A percentile compares a stretch with the other conserved stretches of the same genome.
Conservation (phyloP, 2,329 filamentous ascomycete genomes). For the Penicillium corylophilum region DNA sequence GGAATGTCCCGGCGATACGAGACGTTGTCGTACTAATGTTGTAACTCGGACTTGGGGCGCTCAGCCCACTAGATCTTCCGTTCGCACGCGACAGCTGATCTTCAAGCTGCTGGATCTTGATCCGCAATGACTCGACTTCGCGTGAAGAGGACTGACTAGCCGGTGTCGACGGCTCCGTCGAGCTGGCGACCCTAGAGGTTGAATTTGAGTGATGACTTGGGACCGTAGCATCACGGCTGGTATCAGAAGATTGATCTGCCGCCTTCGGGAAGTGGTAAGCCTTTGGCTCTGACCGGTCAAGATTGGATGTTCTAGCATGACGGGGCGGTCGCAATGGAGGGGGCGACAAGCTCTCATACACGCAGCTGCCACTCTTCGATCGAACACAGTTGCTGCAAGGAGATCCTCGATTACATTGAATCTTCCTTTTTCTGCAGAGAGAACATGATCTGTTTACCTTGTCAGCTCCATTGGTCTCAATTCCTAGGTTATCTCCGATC, state of each 20-base stretch:
- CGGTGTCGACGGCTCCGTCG: constrained; percentile 23
- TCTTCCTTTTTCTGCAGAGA: constrained; percentile 61
- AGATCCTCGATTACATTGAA: constrained; percentile 59
- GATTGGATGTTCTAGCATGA: background rate
- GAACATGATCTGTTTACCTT: constrained; percentile 50
- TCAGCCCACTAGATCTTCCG: constrained; percentile 12
- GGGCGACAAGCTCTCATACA: constrained; percentile 14
- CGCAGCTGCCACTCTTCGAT: constrained; percentile 25
- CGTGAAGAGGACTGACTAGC: constrained; percentile 21
- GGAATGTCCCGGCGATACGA: constrained; percentile 45
- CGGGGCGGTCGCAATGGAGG: constrained; percentile 6
- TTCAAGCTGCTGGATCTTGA: constrained; percentile 47
- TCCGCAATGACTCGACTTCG: constrained; percentile 42
- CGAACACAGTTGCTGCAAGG: constrained; percentile 63
- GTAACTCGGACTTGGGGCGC: constrained; percentile 21
- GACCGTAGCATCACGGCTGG: constrained; percentile 5
- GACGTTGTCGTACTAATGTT: constrained; percentile 42
- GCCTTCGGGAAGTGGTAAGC: background rate
- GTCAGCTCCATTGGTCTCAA: constrained; percentile 10
- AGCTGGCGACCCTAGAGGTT: constrained; percentile 4
- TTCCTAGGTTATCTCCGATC: background rate
- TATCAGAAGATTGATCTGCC: background rate
- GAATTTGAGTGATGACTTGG: constrained; percentile 8
- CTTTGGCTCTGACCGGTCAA: background rate
- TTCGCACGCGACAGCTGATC: constrained; percentile 38